Evolutionary conservation across 345 rosid species (phyloP), one percentile per base, ranked within the genome.

Genomic region (Mercurialis annua): DNA sequence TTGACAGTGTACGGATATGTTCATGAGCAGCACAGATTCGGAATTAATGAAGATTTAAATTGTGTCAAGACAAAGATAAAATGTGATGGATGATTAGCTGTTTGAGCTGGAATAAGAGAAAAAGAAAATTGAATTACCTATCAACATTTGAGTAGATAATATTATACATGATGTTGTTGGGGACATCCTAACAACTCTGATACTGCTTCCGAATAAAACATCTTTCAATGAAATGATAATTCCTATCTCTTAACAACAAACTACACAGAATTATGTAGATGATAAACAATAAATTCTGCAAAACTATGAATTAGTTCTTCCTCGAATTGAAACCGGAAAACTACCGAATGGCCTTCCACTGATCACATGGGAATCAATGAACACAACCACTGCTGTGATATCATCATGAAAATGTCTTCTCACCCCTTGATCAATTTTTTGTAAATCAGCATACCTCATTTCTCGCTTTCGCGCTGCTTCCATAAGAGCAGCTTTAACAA

Each of bases 21-120:
- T 51, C 97, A 91, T 64, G 87, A 83, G 73, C 80, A 64, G 68
- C 62, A 51, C 34, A 81, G 77, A 69, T 78, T 78, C 58, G 72
- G 48, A 52, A 70, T 29, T 14, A 55, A 84, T 54, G 78, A 80
- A 75, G n/a, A n/a, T n/a, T 72, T 80, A 51, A 80, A 76, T 24
- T 71, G 66, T 62, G 48, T 90, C 50, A 74, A 86, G 97, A 84
- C 58, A n/a, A 85, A 75, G 81, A 75, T 91, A 69, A 86, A 83
- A 84, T 72, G 82, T 85, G 26, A 87, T 94, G 90, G 96, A 91
- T 80, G 78, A 74, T 52, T n/a, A n/a, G 97, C 92, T 66, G 58
- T 91, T 40, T 40, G 44, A 40, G 10, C 11, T 40, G 44, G 44
- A 9, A 34, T 9, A 34, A 9, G 40, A 34, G 4, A 34, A n/a